These are phyloP conservation scores for Fusarium veterinarium DNA, from an alignment of 2,329 filamentous ascomycete species.

Conservation along the genomic window DNA sequence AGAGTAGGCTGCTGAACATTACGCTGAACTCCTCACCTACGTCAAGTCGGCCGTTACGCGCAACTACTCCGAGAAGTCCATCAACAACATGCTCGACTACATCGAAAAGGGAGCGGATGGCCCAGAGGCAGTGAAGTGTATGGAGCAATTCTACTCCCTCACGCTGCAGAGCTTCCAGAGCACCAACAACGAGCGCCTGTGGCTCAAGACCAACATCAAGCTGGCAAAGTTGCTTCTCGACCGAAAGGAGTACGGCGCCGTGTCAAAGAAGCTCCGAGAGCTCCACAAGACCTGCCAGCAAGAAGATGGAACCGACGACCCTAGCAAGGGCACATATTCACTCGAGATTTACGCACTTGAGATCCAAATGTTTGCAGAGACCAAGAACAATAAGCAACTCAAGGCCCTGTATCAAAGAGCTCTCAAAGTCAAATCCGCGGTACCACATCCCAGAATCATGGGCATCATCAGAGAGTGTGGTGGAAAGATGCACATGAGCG, in stretches of 20 bases:
- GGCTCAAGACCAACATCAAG: conserved; percentile 99
- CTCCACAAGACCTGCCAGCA: conserved; percentile 89
- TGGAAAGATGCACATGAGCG: conserved; percentile 99
- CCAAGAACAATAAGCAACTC: conserved; percentile 95
- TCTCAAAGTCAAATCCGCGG: conserved; percentile 92
- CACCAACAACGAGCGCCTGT: conserved; percentile 96
- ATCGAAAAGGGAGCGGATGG: conserved; percentile 90
- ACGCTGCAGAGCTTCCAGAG: conserved; percentile 95
- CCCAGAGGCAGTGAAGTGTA: conserved; percentile 76
- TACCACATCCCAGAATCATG: conserved; percentile 99
- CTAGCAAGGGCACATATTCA: conserved; percentile 95
- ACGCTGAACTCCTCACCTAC: conserved; percentile 94
- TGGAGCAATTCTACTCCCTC: conserved; percentile 95
- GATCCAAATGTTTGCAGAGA: conserved; percentile 98
- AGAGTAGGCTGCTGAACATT: conserved; percentile 86
- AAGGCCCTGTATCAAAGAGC: conserved; percentile 93
- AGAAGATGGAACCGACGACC: conserved; percentile 88
- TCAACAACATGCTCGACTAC: conserved; percentile 99
- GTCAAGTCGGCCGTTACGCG: conserved; percentile 96
- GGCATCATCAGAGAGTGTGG: conserved; percentile 98
- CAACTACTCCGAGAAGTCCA: conserved; percentile 99
- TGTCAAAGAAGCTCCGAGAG: conserved; percentile 86
- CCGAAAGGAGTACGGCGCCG: conserved; percentile 84
- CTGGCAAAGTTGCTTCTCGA: conserved; percentile 91
- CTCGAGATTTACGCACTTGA: conserved; percentile 96